Conservation (phyloP, 2,329 filamentous ascomycete genomes). For the Nemania bipapillata region DNA sequence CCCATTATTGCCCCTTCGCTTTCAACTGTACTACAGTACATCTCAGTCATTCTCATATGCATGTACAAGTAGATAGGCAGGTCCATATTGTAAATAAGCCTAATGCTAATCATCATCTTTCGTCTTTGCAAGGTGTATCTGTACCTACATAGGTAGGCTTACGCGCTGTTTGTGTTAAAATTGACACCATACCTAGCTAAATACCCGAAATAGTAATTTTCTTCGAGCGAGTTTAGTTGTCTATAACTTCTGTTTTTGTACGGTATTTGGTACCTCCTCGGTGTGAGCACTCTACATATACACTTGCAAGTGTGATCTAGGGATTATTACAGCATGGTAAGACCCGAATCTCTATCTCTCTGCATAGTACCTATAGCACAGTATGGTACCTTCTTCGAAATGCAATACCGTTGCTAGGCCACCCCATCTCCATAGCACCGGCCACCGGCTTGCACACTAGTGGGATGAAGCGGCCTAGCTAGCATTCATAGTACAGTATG, state of each 20-base stretch:
- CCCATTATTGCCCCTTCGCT: constrained; percentile 1
- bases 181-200: neutral
- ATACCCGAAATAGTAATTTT: too few relatives aligned
- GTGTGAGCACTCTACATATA: neutral
- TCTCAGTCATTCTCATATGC: neutral
- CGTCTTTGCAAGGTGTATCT: neutral
- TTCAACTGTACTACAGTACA: neutral
- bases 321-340: too few relatives aligned
- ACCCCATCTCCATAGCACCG: constrained; percentile 37
- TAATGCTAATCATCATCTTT: neutral
- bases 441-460: constrained; percentile 32
- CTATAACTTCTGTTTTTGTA: too few relatives aligned
- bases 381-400: constrained; percentile 8
- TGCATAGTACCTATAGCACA: neutral
- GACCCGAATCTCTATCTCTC: neutral
- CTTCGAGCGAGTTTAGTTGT: constrained; percentile 9
- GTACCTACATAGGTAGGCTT: neutral
- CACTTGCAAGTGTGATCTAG: too few relatives aligned
- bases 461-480: neutral
- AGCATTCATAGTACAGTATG: too few relatives aligned
- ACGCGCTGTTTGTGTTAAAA: neutral
- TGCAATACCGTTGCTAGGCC: constrained; percentile 41
- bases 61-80: neutral
- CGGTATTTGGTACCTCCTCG: neutral
- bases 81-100: neutral